Percentiles rank a stretch among this genome's conserved stretches.
These are phyloP conservation scores for Stellera chamaejasme DNA, from an alignment of 345 rosid genomes.

Conservation along the genomic window DNA sequence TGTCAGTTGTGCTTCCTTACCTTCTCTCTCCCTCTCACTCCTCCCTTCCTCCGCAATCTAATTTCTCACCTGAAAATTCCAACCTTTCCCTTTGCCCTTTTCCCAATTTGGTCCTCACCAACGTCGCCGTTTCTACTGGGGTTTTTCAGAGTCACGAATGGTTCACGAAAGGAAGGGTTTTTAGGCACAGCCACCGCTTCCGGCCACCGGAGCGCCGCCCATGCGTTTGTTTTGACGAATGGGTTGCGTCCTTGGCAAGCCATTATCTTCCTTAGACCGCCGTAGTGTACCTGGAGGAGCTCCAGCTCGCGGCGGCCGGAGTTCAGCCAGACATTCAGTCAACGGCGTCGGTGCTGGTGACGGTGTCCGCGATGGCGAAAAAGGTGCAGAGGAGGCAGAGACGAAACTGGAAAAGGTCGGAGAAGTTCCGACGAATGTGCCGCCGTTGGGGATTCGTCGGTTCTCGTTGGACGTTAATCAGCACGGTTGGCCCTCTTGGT, in stretches of 20 bases:
- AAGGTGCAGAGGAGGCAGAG: slow-evolving; percentile 14
- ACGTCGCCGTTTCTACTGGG: too few relatives aligned
- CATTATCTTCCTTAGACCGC: slow-evolving; percentile 7
- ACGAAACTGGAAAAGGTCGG: slow-evolving; percentile 27
- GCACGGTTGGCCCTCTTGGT: slow-evolving; percentile 84
- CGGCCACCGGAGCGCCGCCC: slow-evolving; percentile 7
- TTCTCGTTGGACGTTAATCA: slow-evolving; percentile 18
- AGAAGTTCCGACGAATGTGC: slow-evolving; percentile 26
- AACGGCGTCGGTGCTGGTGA: slow-evolving; percentile 23
- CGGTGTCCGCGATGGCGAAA: slow-evolving; percentile 20
- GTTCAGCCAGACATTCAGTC: slow-evolving; percentile 22
- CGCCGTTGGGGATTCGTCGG: slow-evolving; percentile 28
- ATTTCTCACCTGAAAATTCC: neutral
- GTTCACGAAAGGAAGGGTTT: too few relatives aligned
- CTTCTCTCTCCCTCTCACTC: too few relatives aligned
- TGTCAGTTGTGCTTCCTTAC: neutral
- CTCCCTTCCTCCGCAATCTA: slow-evolving; percentile 23
- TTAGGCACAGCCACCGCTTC: neutral
- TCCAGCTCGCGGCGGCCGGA: slow-evolving; percentile 20
- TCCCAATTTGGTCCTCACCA: too few relatives aligned
- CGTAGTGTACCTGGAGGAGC: slow-evolving; percentile 22
- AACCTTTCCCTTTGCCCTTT: neutral
- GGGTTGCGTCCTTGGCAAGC: slow-evolving; percentile 65
- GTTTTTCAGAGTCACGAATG: too few relatives aligned
- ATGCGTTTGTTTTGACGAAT: slow-evolving; percentile 23